Evolutionary conservation across 1,284 basidiomycete species (phyloP), one percentile per base, ranked within the genome.

Genomic region (Ustilago bromivora): DNA sequence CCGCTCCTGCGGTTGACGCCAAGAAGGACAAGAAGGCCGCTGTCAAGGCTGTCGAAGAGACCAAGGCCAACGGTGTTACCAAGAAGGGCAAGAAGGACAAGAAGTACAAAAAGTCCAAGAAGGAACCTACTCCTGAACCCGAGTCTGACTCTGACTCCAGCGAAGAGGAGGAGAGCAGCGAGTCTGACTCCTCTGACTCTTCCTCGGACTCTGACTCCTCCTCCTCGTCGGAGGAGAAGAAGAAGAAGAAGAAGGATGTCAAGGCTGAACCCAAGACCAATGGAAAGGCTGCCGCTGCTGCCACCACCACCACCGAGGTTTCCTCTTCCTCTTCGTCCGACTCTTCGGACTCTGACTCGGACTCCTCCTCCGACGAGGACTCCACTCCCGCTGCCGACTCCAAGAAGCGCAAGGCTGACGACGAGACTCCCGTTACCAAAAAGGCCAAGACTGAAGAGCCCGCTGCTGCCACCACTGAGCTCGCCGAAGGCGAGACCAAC

Each of bases 321-420:
- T 66, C 67, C 47, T 68, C 62, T 36, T 64, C 66, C 34, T 64
- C 59, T 38, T 59, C 57, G 10, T 46, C 40, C 17, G 66, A 66
- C 53, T 72, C 73, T 28, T 66, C 65, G 23, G 76, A 77, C 54
- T 64, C 66, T 17, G 38, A 40, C 38, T 40, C 38, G n/a, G 80
- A 79, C 57, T 62, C 63, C 0, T 76, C 77, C n/a, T 79, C 79
- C 35, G 80, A 75, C 49, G 57, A 61, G 64, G 84, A 85, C 51
- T 83, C 81, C 35, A 85, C 87, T 69, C 82, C 85, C 43, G 79
- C 86, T 62, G 78, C 82, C 46, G 74, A 77, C 38, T 74, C 76
- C 58, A 82, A 84, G 71, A 97, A 98, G 89, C 93, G 95, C 84
- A 97, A 98, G 88, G 93, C 93, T 34, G 91, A 92, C 23, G 91